Conservation (phyloP, 345 rosid genomes). For the Eutrema yunnanense region DNA sequence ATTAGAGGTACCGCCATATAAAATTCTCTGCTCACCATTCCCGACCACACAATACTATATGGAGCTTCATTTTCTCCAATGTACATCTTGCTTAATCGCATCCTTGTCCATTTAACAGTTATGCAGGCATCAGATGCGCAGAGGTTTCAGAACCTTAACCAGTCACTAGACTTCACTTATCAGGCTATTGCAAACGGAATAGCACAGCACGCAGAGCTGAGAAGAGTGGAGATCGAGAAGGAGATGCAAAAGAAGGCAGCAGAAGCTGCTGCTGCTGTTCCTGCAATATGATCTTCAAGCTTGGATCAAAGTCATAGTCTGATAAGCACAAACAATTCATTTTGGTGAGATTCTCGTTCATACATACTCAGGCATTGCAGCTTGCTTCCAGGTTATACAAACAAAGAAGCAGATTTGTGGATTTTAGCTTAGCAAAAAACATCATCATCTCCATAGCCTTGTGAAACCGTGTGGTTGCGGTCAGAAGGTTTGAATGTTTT, state of each 20-base stretch:
- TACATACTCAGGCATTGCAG: neutral
- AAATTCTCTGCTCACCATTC: neutral
- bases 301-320: slow-evolving; percentile 1
- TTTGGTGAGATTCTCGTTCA: slow-evolving; percentile 24
- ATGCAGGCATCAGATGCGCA: slow-evolving; percentile 68
- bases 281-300: neutral
- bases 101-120: slow-evolving; percentile 30
- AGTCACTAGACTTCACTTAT: slow-evolving; percentile 72
- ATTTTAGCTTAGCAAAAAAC: neutral
- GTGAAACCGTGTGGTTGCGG: slow-evolving; percentile 24
- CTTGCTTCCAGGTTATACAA: slow-evolving; percentile 14
- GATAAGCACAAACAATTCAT: neutral
- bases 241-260: slow-evolving; percentile 78
- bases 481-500: neutral
- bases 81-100: neutral
- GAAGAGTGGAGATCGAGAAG: slow-evolving; percentile 89
- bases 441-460: neutral
- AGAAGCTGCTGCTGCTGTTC: slow-evolving; percentile 12
- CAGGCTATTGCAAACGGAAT: slow-evolving; percentile 88
- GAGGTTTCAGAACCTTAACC: slow-evolving; percentile 84
- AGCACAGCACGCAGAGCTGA: slow-evolving; percentile 90
- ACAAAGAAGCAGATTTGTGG: slow-evolving; percentile 16
- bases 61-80: neutral
- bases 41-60: neutral
- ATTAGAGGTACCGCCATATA: slow-evolving; percentile 53